These are phyloP conservation scores for Pyrus bretschneideri DNA, from an alignment of 306 rosid genomes.

Conservation along the genomic window DNA sequence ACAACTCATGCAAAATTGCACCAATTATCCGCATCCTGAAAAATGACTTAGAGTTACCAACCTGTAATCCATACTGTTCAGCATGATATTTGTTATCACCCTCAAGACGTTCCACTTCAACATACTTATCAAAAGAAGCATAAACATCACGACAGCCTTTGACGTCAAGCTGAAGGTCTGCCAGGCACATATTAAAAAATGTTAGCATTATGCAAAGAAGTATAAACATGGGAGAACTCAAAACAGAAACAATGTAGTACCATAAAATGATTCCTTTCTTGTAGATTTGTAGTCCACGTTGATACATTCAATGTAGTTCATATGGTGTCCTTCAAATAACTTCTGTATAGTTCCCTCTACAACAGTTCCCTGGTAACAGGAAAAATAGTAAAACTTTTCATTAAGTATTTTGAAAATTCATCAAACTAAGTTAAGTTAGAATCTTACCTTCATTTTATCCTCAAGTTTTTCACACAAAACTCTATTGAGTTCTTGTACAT, in stretches of 20 bases:
- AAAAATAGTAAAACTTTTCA: not conserved
- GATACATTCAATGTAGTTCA: conserved; percentile 98
- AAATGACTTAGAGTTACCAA: not conserved
- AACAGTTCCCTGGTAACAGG: conserved; percentile 69
- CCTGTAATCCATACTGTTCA: conserved; percentile 96
- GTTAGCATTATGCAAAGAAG: not conserved
- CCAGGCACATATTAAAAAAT: conserved; percentile 9
- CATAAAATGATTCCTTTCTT: conserved; percentile 97
- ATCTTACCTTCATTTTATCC: conserved; percentile 78
- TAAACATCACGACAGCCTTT: conserved; percentile 96
- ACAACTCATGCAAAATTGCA: not conserved
- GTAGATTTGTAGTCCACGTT: conserved; percentile 99
- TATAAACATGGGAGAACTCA: not conserved
- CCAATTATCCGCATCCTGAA: conserved; percentile 10
- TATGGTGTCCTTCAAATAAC: conserved; percentile 97
- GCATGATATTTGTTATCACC: conserved; percentile 98
- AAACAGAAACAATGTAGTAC: conserved; percentile 22
- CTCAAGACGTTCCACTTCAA: conserved; percentile 96
- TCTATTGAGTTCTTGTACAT: conserved; percentile 84
- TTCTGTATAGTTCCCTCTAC: conserved; percentile 98
- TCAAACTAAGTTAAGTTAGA: not conserved
- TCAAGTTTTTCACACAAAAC: conserved; percentile 86
- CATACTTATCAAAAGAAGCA: conserved; percentile 97
- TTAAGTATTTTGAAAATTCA: not conserved
- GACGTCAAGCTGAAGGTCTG: conserved; percentile 99